phyloP scores from a whole-genome alignment of 192 early-diverging fungal genomes.

The Entomortierella beljakovae region DNA sequence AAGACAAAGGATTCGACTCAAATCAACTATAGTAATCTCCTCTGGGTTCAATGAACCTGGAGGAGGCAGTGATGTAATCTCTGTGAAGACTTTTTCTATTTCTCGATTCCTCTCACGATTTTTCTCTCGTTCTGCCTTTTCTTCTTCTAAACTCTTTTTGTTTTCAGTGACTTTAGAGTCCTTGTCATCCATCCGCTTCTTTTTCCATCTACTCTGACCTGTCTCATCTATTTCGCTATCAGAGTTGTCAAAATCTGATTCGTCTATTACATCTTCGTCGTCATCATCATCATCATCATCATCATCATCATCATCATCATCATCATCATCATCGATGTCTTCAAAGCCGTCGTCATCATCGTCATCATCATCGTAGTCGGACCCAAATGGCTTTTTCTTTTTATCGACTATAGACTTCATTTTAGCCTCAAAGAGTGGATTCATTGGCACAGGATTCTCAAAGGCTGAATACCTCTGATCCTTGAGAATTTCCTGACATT shows the following conservation, averaged over 20 bases:
- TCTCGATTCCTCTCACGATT: slow-evolving; percentile 10
- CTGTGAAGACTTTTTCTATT: slow-evolving; percentile 12
- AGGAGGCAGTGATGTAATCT: slow-evolving; percentile 1
- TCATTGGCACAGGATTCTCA: slow-evolving; percentile 14
- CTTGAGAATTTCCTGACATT: slow-evolving; percentile 64
- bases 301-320: slow-evolving; percentile 16
- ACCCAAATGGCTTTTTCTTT: slow-evolving; percentile 5
- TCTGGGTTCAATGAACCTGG: slow-evolving; percentile 40
- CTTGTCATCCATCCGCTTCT: slow-evolving; percentile 14
- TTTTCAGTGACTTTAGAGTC: not conserved
- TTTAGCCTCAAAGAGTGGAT: slow-evolving; percentile 37
- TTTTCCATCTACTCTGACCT: slow-evolving; percentile 17
- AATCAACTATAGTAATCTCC: not conserved
- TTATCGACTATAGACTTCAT: slow-evolving; percentile 15
- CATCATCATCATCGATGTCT: slow-evolving; percentile 14
- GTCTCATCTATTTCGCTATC: not conserved
- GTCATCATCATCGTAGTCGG: slow-evolving; percentile 21
- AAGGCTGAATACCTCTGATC: slow-evolving; percentile 63
- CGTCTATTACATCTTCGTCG: slow-evolving; percentile 3
- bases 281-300: slow-evolving; percentile 19
- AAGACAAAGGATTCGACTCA: slow-evolving; percentile 24
- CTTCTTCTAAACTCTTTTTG: not conserved
- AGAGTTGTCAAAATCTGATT: slow-evolving; percentile 14
- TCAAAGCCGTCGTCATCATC: slow-evolving; percentile 27
- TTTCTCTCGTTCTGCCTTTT: slow-evolving; percentile 3